Percentiles rank a stretch among this genome's conserved stretches.
phyloP scores from a whole-genome alignment of 257 asterid genomes.

The Euphrasia confusa region DNA sequence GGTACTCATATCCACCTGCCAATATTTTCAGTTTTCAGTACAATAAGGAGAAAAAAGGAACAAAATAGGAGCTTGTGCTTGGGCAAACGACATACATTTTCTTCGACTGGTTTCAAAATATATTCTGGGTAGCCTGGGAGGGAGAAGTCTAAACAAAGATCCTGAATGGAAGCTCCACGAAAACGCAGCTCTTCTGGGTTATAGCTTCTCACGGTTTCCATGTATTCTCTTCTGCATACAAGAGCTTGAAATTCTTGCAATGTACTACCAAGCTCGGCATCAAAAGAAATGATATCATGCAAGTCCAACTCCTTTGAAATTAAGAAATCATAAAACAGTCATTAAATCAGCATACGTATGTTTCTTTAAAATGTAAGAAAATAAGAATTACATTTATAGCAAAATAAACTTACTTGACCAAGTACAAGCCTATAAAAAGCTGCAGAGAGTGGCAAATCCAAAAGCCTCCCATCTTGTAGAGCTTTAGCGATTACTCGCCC shows the following conservation, averaged over 20 bases:
- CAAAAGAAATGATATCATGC: slow-evolving; percentile 80
- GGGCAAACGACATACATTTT: slow-evolving; percentile 43
- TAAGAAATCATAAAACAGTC: slow-evolving; percentile 15
- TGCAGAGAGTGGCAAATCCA: slow-evolving; percentile 70
- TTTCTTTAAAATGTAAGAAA: not conserved
- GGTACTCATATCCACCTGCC: slow-evolving; percentile 67
- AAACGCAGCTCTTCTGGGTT: slow-evolving; percentile 45
- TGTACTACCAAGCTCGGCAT: slow-evolving; percentile 71
- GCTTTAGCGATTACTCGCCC: slow-evolving; percentile 85
- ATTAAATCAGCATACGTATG: slow-evolving; percentile 7
- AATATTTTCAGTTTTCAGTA: slow-evolving; percentile 22
- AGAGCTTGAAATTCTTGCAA: slow-evolving; percentile 88
- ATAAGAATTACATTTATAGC: not conserved
- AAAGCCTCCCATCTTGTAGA: slow-evolving; percentile 83
- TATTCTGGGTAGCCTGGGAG: slow-evolving; percentile 93
- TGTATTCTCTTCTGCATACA: slow-evolving; percentile 56
- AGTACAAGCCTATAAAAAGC: slow-evolving; percentile 71
- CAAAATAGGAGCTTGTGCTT: not conserved
- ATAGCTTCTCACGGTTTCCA: slow-evolving; percentile 55
- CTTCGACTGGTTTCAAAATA: slow-evolving; percentile 62
- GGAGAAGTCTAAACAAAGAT: slow-evolving; percentile 88
- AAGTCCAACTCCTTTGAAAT: slow-evolving; percentile 75
- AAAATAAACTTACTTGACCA: slow-evolving; percentile 49
- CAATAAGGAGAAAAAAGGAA: not conserved
- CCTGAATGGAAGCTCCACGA: slow-evolving; percentile 74